A percentile compares a stretch with the other conserved stretches of the same genome.
Evolutionary conservation across 1,284 basidiomycete species (phyloP).

Genomic region (Cryptococcus amylolentus): DNA sequence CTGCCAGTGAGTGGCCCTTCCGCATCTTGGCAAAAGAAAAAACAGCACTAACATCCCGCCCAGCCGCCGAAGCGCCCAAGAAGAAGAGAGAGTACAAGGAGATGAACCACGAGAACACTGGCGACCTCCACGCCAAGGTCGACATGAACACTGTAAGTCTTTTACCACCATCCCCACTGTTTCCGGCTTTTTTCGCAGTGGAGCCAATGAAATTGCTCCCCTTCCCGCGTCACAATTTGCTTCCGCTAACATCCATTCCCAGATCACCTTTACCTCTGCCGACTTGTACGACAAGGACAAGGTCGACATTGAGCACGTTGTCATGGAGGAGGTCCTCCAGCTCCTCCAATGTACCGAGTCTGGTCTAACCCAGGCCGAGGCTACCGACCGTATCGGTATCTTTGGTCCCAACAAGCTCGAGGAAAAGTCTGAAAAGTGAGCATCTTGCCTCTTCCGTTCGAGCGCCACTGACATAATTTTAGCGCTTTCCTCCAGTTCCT

Average conservation of each 20-base stretch:
- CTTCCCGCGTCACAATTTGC: not conserved
- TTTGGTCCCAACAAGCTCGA: slow-evolving; percentile 97
- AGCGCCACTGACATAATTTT: slow-evolving; percentile 13
- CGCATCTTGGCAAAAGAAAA: not conserved
- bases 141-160: slow-evolving; percentile 71
- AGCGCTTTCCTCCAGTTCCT: slow-evolving; percentile 66
- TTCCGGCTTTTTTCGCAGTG: not conserved
- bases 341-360: slow-evolving; percentile 79
- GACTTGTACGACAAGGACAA: slow-evolving; percentile 97
- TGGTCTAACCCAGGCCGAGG: slow-evolving; percentile 75
- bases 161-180: not conserved
- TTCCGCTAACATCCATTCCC: not conserved
- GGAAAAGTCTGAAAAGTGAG: slow-evolving; percentile 73
- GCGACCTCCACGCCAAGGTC: slow-evolving; percentile 64
- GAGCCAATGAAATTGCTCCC: not conserved
- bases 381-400: slow-evolving; percentile 77
- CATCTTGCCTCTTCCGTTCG: not conserved
- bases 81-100: slow-evolving; percentile 90
- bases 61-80: slow-evolving; percentile 52
- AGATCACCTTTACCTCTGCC: slow-evolving; percentile 48
- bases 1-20: slow-evolving; percentile 15
- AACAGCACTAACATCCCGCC: slow-evolving; percentile 1
- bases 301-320: slow-evolving; percentile 95
- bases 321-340: slow-evolving; percentile 94
- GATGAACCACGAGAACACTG: slow-evolving; percentile 65